These are phyloP conservation scores for Karstenula rhodostoma DNA, from an alignment of 2,329 filamentous ascomycete genomes.

Conservation along the genomic window DNA sequence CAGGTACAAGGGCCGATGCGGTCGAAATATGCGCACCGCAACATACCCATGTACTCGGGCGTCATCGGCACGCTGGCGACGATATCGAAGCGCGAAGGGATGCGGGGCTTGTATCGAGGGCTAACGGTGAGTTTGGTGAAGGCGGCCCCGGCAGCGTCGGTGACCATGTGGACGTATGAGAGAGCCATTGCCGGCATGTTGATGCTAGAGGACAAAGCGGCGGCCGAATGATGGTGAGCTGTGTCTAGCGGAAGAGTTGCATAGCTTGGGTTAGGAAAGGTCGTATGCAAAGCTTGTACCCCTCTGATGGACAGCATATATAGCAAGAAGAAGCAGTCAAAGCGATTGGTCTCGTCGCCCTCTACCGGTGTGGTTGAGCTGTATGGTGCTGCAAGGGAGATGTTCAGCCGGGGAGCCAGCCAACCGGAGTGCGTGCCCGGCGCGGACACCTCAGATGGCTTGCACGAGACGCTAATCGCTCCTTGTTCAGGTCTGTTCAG, in stretches of 20 bases:
- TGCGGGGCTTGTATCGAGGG: slow-evolving; percentile 84
- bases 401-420: slow-evolving; percentile 6
- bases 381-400: not conserved
- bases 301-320: not conserved
- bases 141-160: slow-evolving; percentile 88
- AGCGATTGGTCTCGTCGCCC: not conserved
- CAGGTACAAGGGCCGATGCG: slow-evolving; percentile 95
- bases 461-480: slow-evolving; percentile 5
- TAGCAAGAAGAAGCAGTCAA: slow-evolving; percentile 2
- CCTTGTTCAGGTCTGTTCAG: slow-evolving; percentile 1
- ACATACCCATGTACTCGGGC: slow-evolving; percentile 83
- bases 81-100: slow-evolving; percentile 77
- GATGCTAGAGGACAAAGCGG: slow-evolving; percentile 30
- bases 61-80: slow-evolving; percentile 70
- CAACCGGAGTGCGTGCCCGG: slow-evolving; percentile 21
- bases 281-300: not conserved
- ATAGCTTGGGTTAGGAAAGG: not conserved
- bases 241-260: not conserved
- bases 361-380: not conserved
- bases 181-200: slow-evolving; percentile 70
- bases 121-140: slow-evolving; percentile 90
- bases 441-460: slow-evolving; percentile 4
- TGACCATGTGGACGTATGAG: slow-evolving; percentile 97
- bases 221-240: slow-evolving; percentile 11
- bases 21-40: slow-evolving; percentile 78